Percentiles rank a stretch among this genome's conserved stretches.
phyloP scores from a whole-genome alignment of 208 protist genomes.

The Leptomonas seymouri region DNA sequence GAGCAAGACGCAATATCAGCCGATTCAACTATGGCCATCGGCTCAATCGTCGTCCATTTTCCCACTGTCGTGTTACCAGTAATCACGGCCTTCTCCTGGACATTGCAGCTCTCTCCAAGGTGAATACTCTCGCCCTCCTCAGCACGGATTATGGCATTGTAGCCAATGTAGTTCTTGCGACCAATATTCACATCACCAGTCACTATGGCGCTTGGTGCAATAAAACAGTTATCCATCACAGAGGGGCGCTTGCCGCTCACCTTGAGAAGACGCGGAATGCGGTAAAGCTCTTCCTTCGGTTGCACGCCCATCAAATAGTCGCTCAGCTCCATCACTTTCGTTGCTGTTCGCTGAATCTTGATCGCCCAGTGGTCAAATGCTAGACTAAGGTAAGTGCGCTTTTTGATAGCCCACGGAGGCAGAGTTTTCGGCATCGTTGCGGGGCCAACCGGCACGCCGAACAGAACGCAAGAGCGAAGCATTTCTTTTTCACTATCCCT shows the following conservation, averaged over 20 bases:
- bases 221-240: constrained; percentile 91
- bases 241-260: constrained; percentile 74
- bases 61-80: constrained; percentile 86
- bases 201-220: constrained; percentile 84
- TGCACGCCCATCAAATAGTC: constrained; percentile 76
- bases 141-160: constrained; percentile 87
- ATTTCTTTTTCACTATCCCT: constrained; percentile 27
- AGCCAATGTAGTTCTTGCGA: constrained; percentile 91
- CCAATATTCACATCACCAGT: constrained; percentile 87
- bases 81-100: constrained; percentile 91
- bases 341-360: constrained; percentile 46
- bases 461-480: constrained; percentile 41
- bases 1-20: constrained; percentile 89
- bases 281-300: constrained; percentile 79
- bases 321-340: constrained; percentile 55
- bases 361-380: constrained; percentile 43
- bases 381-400: constrained; percentile 47
- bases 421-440: constrained; percentile 50
- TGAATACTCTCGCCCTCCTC: constrained; percentile 81
- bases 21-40: constrained; percentile 88
- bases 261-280: constrained; percentile 75
- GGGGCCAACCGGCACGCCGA: constrained; percentile 25
- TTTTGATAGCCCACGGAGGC: constrained; percentile 76
- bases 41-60: constrained; percentile 90
- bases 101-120: constrained; percentile 88